phyloP scores from a whole-genome alignment of 495 filamentous ascomycete species.

The Annulohypoxylon maeteangense region DNA sequence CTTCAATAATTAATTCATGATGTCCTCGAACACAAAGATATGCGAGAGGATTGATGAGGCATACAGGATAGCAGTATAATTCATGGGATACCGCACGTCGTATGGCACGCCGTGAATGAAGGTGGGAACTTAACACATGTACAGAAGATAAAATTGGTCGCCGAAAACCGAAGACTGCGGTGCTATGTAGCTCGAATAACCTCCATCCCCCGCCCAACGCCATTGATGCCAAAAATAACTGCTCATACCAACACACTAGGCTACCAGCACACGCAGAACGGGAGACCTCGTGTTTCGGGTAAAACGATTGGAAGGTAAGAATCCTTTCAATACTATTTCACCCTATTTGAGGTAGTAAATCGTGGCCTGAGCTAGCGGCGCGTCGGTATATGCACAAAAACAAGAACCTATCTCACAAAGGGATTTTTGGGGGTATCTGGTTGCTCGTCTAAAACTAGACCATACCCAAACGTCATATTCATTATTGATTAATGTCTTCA shows the following conservation, averaged over 20 bases:
- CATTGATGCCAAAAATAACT: background rate
- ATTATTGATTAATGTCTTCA: conserved; percentile 3
- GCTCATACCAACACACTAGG: background rate
- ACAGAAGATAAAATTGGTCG: conserved; percentile 4
- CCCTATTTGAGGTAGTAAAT: background rate
- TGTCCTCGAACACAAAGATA: background rate
- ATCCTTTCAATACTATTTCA: background rate
- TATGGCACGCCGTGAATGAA: background rate
- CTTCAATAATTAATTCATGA: background rate
- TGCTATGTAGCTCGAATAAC: conserved; percentile 1
- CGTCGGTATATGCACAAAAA: background rate
- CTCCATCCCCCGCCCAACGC: background rate
- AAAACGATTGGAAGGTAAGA: background rate
- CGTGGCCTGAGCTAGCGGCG: background rate
- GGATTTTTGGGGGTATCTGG: background rate
- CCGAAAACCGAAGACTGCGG: background rate
- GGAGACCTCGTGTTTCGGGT: background rate
- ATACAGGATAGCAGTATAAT: background rate
- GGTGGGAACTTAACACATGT: background rate
- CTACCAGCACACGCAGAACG: background rate
- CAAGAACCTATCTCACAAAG: conserved; percentile 1
- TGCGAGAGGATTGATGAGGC: background rate
- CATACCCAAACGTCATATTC: conserved; percentile 6
- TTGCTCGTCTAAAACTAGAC: background rate
- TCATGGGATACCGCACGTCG: background rate